Conservation (phyloP, 2,329 filamentous ascomycete genomes). For the Colletotrichum abscissum region DNA sequence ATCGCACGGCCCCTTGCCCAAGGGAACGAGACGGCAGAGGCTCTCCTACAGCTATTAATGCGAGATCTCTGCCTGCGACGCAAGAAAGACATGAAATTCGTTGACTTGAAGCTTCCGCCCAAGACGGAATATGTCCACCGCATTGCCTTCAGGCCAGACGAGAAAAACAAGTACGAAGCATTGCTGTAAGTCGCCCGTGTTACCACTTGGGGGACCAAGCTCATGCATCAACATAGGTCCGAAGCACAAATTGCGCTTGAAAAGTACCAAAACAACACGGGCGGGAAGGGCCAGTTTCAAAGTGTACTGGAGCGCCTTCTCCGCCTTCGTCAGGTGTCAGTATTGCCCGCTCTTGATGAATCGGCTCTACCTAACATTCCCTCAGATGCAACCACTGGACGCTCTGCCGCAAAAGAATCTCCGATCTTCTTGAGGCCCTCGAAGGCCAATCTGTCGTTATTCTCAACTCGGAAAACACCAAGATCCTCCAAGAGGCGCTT, state of each 20-base stretch:
- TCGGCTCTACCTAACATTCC: conserved; percentile 33
- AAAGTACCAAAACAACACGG: conserved; percentile 62
- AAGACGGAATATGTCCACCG: conserved; percentile 83
- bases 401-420: conserved; percentile 80
- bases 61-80: conserved; percentile 82
- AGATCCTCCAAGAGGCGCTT: conserved; percentile 79
- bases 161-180: conserved; percentile 81
- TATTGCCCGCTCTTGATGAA: conserved; percentile 39
- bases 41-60: conserved; percentile 81
- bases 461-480: conserved; percentile 77
- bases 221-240: conserved; percentile 54
- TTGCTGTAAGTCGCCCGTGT: conserved; percentile 65
- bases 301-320: conserved; percentile 84
- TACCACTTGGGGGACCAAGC: not conserved
- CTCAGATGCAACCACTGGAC: conserved; percentile 87
- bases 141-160: conserved; percentile 78
- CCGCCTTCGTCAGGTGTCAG: conserved; percentile 79
- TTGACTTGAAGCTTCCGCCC: conserved; percentile 82
- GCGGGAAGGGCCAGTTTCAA: conserved; percentile 70
- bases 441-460: conserved; percentile 75
- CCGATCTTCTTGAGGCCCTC: conserved; percentile 76
- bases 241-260: conserved; percentile 80
- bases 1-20: conserved; percentile 75
- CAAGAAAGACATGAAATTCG: conserved; percentile 88
- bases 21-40: conserved; percentile 67